Percentiles rank a stretch among this genome's conserved stretches.
Evolutionary conservation across 176 grass and related monocot genomes (phyloP).

Genomic region (Juncus effusus): DNA sequence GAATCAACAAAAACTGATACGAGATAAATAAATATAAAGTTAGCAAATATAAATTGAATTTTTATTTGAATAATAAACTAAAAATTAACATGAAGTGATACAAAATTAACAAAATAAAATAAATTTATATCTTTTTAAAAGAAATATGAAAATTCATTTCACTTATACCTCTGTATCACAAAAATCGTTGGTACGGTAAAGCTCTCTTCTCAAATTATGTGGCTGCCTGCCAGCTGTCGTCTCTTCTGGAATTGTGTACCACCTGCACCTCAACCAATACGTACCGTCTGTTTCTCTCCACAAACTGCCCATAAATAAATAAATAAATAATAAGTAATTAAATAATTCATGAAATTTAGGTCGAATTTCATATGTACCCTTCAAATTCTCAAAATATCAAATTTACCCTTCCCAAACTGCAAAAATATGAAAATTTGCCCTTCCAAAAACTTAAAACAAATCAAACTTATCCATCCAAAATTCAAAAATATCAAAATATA

Average conservation of each 20-base stretch:
- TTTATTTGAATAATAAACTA: too few relatives aligned
- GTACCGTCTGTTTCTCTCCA: slow-evolving; percentile 70
- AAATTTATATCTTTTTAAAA: too few relatives aligned
- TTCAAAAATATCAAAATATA: neutral
- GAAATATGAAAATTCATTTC: neutral
- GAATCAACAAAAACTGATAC: neutral
- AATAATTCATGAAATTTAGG: neutral
- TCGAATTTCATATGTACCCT: neutral
- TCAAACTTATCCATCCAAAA: too few relatives aligned
- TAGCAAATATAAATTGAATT: neutral
- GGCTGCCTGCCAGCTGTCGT: slow-evolving; percentile 86
- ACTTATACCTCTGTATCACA: slow-evolving; percentile 53
- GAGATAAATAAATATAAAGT: neutral
- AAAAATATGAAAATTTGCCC: slow-evolving; percentile 12
- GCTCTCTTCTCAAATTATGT: slow-evolving; percentile 84
- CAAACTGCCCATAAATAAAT: slow-evolving; percentile 44
- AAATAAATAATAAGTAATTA: neutral
- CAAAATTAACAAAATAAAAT: too few relatives aligned
- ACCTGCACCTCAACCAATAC: slow-evolving; percentile 67
- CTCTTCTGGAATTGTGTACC: slow-evolving; percentile 94
- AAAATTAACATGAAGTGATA: neutral
- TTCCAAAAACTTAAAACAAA: too few relatives aligned
- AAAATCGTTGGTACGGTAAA: slow-evolving; percentile 73
- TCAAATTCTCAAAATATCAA: neutral
- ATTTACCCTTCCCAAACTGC: neutral